Evolutionary conservation across 108 stramenopile genomes (phyloP).

Genomic region (Nitzschia sp.): DNA sequence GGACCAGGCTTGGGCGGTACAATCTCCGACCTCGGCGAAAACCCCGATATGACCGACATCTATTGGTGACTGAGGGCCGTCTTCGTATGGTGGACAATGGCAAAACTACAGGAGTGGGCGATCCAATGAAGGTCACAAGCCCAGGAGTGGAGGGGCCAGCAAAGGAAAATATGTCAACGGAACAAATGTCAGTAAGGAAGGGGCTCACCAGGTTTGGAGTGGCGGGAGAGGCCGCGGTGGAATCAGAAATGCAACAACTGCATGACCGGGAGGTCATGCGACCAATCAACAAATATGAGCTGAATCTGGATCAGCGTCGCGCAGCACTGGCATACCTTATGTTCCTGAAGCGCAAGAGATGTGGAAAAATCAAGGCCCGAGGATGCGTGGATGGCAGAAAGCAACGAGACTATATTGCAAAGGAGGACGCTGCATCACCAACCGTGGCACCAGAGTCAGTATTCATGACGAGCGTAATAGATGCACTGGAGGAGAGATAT

Average conservation of each 20-base stretch:
- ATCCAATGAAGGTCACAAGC: not conserved
- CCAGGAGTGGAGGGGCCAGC: not conserved
- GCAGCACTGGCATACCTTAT: slow-evolving; percentile 42
- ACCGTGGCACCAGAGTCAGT: slow-evolving; percentile 27
- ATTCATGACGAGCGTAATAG: slow-evolving; percentile 23
- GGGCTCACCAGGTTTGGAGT: slow-evolving; percentile 43
- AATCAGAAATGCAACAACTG: slow-evolving; percentile 44
- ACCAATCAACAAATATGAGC: slow-evolving; percentile 11
- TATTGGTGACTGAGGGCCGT: too few species aligned
- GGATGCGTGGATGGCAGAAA: slow-evolving; percentile 43
- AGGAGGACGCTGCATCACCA: slow-evolving; percentile 38
- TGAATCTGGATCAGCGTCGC: slow-evolving; percentile 30
- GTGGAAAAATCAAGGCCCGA: slow-evolving; percentile 40
- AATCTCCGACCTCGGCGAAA: not conserved
- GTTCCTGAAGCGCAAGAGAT: slow-evolving; percentile 47
- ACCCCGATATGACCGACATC: not conserved
- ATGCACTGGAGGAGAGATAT: slow-evolving; percentile 40
- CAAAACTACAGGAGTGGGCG: not conserved
- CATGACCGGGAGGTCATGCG: slow-evolving; percentile 34
- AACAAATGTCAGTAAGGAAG: slow-evolving; percentile 1
- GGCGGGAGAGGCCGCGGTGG: slow-evolving; percentile 26
- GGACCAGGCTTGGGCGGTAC: not conserved
- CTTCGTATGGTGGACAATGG: too few species aligned
- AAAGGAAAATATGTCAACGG: not conserved
- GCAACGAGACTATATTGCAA: slow-evolving; percentile 13